Percentiles rank a stretch among this genome's conserved stretches.
phyloP scores from a whole-genome alignment of 2,329 filamentous ascomycete genomes.

The Neonectria sp. region DNA sequence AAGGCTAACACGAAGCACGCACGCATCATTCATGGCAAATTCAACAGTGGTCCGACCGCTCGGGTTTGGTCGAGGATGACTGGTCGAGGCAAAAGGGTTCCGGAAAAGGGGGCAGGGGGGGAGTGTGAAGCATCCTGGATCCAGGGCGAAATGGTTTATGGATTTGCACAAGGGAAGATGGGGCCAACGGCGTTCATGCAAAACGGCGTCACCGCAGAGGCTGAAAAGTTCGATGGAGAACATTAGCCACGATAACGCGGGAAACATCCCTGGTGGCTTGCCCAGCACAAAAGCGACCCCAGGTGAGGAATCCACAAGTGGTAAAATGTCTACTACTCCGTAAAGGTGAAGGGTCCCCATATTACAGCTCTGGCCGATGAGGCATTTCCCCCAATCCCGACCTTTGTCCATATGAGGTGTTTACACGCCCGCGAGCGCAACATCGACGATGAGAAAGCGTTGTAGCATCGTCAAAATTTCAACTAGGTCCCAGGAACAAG shows the following conservation, averaged over 20 bases:
- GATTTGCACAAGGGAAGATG: slow-evolving; percentile 24
- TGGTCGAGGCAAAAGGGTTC: slow-evolving; percentile 22
- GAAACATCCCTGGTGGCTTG: slow-evolving; percentile 21
- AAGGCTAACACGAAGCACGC: slow-evolving; percentile 4
- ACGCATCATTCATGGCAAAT: not conserved
- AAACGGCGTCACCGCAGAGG: slow-evolving; percentile 1
- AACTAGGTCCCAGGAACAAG: not conserved
- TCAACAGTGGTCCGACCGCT: not conserved
- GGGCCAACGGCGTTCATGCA: slow-evolving; percentile 28
- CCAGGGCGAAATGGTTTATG: slow-evolving; percentile 10
- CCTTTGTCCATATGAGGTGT: slow-evolving; percentile 31
- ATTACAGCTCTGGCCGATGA: slow-evolving; percentile 28
- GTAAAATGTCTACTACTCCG: slow-evolving; percentile 6
- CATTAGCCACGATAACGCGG: slow-evolving; percentile 16
- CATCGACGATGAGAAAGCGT: slow-evolving; percentile 21
- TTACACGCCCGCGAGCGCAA: slow-evolving; percentile 20
- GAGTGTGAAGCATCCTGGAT: slow-evolving; percentile 15
- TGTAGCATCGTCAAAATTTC: not conserved
- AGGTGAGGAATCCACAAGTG: not conserved
- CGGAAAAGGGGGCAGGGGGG: slow-evolving; percentile 1
- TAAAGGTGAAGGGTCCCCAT: slow-evolving; percentile 14
- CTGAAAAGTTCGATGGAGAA: slow-evolving; percentile 1
- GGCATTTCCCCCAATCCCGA: slow-evolving; percentile 41
- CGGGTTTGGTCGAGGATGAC: not conserved
- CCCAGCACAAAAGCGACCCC: slow-evolving; percentile 12